These are phyloP conservation scores for Aspergillus sp. DNA, from an alignment of 2,329 filamentous ascomycete species.

Conservation along the genomic window DNA sequence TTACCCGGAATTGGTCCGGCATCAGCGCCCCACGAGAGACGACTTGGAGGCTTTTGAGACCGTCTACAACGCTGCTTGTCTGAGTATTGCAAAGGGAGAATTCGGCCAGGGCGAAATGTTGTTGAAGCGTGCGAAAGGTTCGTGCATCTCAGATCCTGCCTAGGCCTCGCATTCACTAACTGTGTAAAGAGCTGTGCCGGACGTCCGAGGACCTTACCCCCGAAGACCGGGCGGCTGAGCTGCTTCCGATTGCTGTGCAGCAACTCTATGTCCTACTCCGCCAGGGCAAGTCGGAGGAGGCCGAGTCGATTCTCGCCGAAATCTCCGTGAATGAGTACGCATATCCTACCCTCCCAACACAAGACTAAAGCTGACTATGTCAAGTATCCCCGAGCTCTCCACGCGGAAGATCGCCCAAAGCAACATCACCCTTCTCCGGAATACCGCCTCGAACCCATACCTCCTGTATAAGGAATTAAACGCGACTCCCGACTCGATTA, in stretches of 20 bases:
- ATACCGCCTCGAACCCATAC: constrained; percentile 55
- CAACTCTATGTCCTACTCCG: constrained; percentile 59
- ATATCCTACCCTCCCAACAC: background rate
- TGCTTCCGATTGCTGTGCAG: constrained; percentile 61
- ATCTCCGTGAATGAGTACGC: constrained; percentile 53
- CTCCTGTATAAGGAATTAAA: constrained; percentile 57
- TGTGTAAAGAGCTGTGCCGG: constrained; percentile 53
- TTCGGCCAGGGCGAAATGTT: constrained; percentile 58
- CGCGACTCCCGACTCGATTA: constrained; percentile 44
- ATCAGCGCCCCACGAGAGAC: constrained; percentile 55
- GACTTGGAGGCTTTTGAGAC: constrained; percentile 65
- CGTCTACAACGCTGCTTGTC: constrained; percentile 64
- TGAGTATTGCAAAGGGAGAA: constrained; percentile 61
- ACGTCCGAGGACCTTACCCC: constrained; percentile 59
- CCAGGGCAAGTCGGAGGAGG: constrained; percentile 56
- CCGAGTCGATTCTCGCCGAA: constrained; percentile 50
- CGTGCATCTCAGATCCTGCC: constrained; percentile 7
- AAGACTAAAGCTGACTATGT: constrained; percentile 7
- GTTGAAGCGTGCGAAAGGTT: constrained; percentile 58
- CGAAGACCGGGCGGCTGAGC: constrained; percentile 58
- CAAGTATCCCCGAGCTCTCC: constrained; percentile 56
- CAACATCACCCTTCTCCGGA: constrained; percentile 53
- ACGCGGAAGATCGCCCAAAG: constrained; percentile 61
- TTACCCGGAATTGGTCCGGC: constrained; percentile 49
- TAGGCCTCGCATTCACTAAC: background rate